Conservation (phyloP, 495 filamentous ascomycete genomes). For the Penicillium paxilli region DNA sequence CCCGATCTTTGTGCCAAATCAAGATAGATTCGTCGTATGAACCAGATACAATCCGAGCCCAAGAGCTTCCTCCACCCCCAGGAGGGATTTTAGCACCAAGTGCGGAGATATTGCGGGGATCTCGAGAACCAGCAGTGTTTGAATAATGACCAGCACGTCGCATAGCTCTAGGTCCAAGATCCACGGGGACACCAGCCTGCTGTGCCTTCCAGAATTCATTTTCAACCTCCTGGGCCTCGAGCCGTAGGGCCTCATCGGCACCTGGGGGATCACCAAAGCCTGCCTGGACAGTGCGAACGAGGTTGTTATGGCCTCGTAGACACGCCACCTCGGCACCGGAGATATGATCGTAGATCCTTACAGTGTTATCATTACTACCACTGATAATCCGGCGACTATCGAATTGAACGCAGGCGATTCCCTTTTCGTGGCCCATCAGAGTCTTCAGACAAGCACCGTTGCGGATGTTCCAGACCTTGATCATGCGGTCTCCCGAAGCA, state of each 20-base stretch:
- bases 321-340: conserved; percentile 86
- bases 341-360: conserved; percentile 87
- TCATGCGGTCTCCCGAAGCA: conserved; percentile 85
- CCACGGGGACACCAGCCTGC: conserved; percentile 54
- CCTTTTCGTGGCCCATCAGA: conserved; percentile 85
- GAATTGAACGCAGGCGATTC: conserved; percentile 96
- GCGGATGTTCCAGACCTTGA: conserved; percentile 92
- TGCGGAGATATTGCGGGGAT: conserved; percentile 73
- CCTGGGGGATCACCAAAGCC: conserved; percentile 88
- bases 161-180: conserved; percentile 36
- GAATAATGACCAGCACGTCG: conserved; percentile 51
- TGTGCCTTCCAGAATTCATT: conserved; percentile 69
- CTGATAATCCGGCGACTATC: conserved; percentile 96
- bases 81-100: conserved; percentile 82
- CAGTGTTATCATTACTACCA: conserved; percentile 91
- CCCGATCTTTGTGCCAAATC: conserved; percentile 83
- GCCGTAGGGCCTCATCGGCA: conserved; percentile 66
- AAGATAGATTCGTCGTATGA: conserved; percentile 95
- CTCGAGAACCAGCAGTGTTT: conserved; percentile 71
- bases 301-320: conserved; percentile 72
- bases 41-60: conserved; percentile 88
- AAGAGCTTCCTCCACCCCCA: conserved; percentile 81
- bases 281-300: conserved; percentile 93
- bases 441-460: conserved; percentile 73
- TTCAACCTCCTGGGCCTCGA: conserved; percentile 73